These are phyloP conservation scores for Saccharomyces paradoxus DNA, from an alignment of 805 yeast species.

Conservation along the genomic window DNA sequence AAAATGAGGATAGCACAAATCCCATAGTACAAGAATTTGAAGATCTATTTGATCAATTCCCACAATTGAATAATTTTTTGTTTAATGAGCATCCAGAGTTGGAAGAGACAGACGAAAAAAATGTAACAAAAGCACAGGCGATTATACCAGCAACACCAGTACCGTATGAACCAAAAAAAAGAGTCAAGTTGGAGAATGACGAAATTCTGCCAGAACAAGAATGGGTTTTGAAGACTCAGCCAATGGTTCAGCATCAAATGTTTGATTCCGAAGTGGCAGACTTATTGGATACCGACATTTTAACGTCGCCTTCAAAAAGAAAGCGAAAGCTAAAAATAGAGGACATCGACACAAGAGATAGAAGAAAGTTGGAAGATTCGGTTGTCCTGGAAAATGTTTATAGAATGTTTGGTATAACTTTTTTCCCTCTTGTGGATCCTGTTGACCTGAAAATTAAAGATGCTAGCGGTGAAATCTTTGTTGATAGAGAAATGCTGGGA, in stretches of 20 bases:
- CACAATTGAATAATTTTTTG: constrained; percentile 17
- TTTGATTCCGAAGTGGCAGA: constrained; percentile 21
- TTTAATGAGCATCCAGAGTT: constrained; percentile 2
- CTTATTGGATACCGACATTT: constrained; percentile 16
- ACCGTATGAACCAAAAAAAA: neutral
- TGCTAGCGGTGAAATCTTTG: constrained; percentile 8
- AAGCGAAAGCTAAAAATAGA: constrained; percentile 2
- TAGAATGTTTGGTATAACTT: constrained; percentile 34
- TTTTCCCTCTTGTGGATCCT: constrained; percentile 34
- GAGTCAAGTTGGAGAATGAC: neutral
- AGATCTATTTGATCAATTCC: constrained; percentile 16
- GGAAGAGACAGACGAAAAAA: neutral
- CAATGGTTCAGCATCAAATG: constrained; percentile 17
- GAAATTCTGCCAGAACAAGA: constrained; percentile 14
- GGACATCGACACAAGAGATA: neutral
- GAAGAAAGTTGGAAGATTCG: constrained; percentile 4
- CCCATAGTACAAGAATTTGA: constrained; percentile 15
- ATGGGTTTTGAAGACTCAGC: constrained; percentile 16
- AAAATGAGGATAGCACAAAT: constrained; percentile 1
- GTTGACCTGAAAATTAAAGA: constrained; percentile 15
- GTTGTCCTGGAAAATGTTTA: constrained; percentile 30
- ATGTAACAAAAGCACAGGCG: neutral
- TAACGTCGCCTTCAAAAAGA: constrained; percentile 27
- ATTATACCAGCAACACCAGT: neutral
- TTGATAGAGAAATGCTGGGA: constrained; percentile 26